Evolutionary conservation across 768 basidiomycete genomes (phyloP), one percentile per base, ranked within the genome.

Genomic region (Tubosaeta sp.): DNA sequence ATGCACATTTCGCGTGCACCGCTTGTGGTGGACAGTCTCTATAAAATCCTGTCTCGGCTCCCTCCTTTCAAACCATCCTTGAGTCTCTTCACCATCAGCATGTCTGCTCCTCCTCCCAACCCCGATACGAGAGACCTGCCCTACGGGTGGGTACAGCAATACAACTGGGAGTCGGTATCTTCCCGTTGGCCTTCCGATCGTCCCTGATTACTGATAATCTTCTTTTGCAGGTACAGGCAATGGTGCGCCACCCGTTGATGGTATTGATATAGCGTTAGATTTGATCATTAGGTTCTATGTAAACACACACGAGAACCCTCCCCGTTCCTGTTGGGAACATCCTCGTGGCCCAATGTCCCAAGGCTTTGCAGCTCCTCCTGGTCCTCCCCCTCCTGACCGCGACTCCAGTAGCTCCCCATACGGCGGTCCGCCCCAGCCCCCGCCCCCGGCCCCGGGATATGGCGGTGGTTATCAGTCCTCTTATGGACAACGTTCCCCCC

Each of bases 91-190:
- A 51, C 63, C 56, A 67, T n/a, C n/a, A n/a, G 58, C 61, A 78
- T 81, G 66, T 65, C 75, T 48, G 68, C 73, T 51, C 76, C 78
- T 51, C 74, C 80, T 41, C 66, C 71, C 44, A 70, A 69, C 65
- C 78, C 78, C n/a, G 87, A 89, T 63, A 64, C 68, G 13, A 78
- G 87, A 48, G 70, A 73, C 5, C 75, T 89, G 1, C 87, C 87
- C 10, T 70, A 70, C 1, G 88, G 88, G 35, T 90, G 86, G 86
- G 72, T 80, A n/a, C 69, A 77, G 16, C 84, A 87, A 58, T 90
- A 74, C 60, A 86, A 91, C 59, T 43, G 63, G 49, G 84, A 82
- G 88, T 88, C 61, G 43, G 83, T 76, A 53, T 35, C 49, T 51
- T 17, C 17, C 41, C 27, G 9, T 43, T n/a, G 50, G 61, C 44